Conservation (phyloP, 1,139 yeast genomes). For the Candida sanyaensis region DNA sequence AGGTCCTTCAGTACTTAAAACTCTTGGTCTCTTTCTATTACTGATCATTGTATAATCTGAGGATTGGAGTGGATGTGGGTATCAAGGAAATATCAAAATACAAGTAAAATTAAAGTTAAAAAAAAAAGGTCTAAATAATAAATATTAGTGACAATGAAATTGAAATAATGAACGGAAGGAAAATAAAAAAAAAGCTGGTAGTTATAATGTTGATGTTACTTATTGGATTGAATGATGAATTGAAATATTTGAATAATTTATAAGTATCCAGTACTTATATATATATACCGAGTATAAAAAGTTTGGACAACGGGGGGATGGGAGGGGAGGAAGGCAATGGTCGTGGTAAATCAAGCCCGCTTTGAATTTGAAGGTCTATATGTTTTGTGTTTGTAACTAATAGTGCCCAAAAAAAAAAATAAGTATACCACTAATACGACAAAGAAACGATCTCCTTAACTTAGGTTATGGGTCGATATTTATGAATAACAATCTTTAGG, state of each 20-base stretch:
- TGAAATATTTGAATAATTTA: not conserved
- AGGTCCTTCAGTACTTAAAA: constrained; percentile 22
- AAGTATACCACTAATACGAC: too few species aligned
- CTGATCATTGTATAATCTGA: constrained; percentile 20
- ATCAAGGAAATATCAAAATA: not conserved
- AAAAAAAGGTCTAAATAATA: not conserved
- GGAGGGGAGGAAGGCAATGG: not conserved
- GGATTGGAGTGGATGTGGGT: not conserved
- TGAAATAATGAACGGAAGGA: not conserved
- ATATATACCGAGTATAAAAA: not conserved
- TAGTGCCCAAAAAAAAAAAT: too few species aligned
- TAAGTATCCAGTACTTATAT: constrained; percentile 1
- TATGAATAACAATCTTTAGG: too few species aligned
- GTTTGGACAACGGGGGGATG: not conserved
- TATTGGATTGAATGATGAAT: not conserved
- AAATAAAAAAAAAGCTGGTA: not conserved
- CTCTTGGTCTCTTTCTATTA: constrained; percentile 50
- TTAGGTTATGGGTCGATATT: too few species aligned
- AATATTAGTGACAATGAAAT: not conserved
- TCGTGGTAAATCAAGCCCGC: not conserved
- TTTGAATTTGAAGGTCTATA: too few species aligned
- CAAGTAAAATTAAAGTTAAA: not conserved
- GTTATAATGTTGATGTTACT: not conserved
- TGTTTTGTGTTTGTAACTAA: too few species aligned
- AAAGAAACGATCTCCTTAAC: too few species aligned